phyloP scores from a whole-genome alignment of 345 rosid genomes.

The Acer saccharum region DNA sequence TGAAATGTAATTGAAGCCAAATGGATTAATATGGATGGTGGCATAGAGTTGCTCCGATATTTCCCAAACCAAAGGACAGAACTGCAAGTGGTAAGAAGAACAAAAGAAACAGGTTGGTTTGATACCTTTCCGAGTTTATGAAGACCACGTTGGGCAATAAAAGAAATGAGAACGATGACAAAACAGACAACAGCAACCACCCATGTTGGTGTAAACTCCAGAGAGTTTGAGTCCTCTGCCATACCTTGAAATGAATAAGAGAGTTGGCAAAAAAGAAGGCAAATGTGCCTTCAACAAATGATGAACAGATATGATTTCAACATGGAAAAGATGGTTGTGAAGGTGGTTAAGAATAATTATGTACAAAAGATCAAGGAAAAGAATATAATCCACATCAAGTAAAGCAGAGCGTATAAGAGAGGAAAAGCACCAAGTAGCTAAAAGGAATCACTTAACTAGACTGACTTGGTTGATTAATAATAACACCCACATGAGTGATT shows the following conservation, averaged over 20 bases:
- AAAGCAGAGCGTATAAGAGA: not conserved
- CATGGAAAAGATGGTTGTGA: not conserved
- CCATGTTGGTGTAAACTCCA: conserved; percentile 84
- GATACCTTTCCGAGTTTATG: conserved; percentile 77
- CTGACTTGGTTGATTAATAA: no score
- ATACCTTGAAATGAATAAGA: conserved; percentile 25
- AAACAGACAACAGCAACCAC: conserved; percentile 75
- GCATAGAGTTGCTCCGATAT: not conserved
- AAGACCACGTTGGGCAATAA: conserved; percentile 72
- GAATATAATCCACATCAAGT: conserved; percentile 8
- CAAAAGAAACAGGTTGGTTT: no score
- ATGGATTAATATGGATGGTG: not conserved
- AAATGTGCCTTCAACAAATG: not conserved
- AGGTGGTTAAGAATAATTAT: conserved; percentile 16
- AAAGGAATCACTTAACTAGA: not conserved
- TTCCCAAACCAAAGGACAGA: not conserved
- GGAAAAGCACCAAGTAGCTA: conserved; percentile 15
- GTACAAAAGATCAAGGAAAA: conserved; percentile 15
- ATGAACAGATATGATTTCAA: not conserved
- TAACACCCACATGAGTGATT: not conserved
- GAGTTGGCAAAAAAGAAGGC: not conserved
- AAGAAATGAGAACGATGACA: conserved; percentile 63
- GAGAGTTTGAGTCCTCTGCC: conserved; percentile 42
- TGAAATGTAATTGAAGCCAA: no score
- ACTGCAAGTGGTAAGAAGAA: not conserved